Base-by-base conservation (phyloP, 2,329 filamentous ascomycete genomes). In the Verticillium dahliae region DNA sequence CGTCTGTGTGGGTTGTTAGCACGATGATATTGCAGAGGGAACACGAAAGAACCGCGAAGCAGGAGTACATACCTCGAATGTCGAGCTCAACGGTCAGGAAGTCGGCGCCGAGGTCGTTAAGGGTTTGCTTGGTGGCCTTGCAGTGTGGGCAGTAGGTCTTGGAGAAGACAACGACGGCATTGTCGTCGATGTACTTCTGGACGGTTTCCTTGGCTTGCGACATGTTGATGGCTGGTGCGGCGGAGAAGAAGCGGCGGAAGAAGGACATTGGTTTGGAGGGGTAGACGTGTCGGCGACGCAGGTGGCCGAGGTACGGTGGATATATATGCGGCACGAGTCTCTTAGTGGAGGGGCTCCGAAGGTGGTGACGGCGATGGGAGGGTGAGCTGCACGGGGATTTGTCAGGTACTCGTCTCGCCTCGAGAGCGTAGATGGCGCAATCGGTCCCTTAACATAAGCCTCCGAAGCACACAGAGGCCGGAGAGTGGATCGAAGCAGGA, bases 61-160 rank as follows among this genome's bases (percentile, higher is more conserved):
- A 27, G 52, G 37, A 37, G n/a, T 58, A 86, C 89, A 61, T 81
- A 95, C 91, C 81, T 68, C 91, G 83, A 79, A 93, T 79, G 79
- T 99, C 93, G 65, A 99, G 82, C 83, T 99, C 95, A 62, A 95
- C 80, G 61, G 84, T 74, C 71, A 84, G 86, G 76, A 85, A 93
- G 69, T 92, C 90, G 64, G 90, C 91, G 67, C 87, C 86, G 62
- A 87, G 69, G 62, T 86, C 80, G 71, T 82, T 85, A 69, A 99
- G 81, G 58, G 91, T 82, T 62, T 81, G 72, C 87, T 98, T 98
- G 69, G 89, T 87, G 63, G 87, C 82, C 62, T 79, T 83, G 84
- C 94, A 98, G 85, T 96, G 96, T 13, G 93, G 92, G 85, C 95
- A 99, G 81, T 92, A 97, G 15, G 89, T 91, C 82, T 99, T 99